These are phyloP conservation scores for Paralagenidium karlingii DNA, from an alignment of 352 stramenopile genomes.

Conservation along the genomic window DNA sequence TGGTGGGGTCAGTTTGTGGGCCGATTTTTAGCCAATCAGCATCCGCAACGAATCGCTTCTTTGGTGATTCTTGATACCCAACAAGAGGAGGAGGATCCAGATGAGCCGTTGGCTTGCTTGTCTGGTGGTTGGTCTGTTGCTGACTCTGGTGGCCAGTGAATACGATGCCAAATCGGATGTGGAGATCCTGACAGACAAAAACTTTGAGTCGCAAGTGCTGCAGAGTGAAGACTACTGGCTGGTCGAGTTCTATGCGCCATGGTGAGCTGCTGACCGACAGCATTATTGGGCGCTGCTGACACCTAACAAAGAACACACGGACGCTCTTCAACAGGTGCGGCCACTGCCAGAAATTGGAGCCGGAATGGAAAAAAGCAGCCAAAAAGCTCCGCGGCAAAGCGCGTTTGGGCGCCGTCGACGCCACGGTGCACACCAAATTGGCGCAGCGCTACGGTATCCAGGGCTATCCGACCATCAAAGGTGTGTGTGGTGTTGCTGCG, in stretches of 20 bases:
- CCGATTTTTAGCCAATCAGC: too few species aligned
- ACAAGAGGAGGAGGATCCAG: too few species aligned
- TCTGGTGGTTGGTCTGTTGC: too few species aligned
- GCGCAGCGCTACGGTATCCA: slow-evolving; percentile 68
- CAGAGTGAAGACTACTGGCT: slow-evolving; percentile 80
- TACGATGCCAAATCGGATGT: slow-evolving; percentile 45
- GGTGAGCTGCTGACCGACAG: too few species aligned
- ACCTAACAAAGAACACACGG: too few species aligned
- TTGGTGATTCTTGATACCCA: too few species aligned
- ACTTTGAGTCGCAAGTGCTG: slow-evolving; percentile 75
- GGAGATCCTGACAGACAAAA: slow-evolving; percentile 64
- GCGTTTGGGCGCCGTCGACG: slow-evolving; percentile 52
- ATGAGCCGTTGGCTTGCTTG: too few species aligned
- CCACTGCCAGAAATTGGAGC: slow-evolving; percentile 85
- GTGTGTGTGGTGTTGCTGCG: slow-evolving; percentile 2
- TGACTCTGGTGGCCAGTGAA: too few species aligned
- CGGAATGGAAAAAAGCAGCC: slow-evolving; percentile 80
- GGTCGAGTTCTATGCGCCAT: slow-evolving; percentile 91
- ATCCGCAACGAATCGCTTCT: too few species aligned
- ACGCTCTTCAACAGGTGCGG: slow-evolving; percentile 73
- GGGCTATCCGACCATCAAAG: slow-evolving; percentile 74
- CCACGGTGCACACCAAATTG: slow-evolving; percentile 37
- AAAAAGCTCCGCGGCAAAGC: slow-evolving; percentile 83
- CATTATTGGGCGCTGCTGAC: too few species aligned
- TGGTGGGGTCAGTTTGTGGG: too few species aligned